Base-by-base conservation (phyloP, 352 stramenopile species). In the Pseudoperonospora humuli region DNA sequence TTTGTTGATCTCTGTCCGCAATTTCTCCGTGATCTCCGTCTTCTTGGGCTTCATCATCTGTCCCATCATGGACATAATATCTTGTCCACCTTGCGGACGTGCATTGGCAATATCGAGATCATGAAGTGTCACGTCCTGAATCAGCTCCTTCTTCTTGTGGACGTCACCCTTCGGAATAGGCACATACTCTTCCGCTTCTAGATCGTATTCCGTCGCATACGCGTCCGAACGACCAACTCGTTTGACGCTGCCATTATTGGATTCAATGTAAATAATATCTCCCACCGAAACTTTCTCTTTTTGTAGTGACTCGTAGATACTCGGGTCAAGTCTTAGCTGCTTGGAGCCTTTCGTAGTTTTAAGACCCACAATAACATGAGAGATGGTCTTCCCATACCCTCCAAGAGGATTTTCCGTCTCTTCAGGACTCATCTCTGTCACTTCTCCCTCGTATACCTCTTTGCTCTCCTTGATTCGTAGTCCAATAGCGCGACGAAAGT, bases 191-290 rank as follows among this genome's bases (percentile, higher is more conserved):
- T 99, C 97, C 0, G 96, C 96, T 55, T 99, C 97, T 2, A 99
- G 58, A 58, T 99, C 96, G 76, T 97, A 99, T 73, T 99, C 96
- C 3, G 94, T 98, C 5, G 96, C 95, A 60, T 97, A 98, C 18
- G 94, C 91, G 67, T 99, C 97, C 34, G 86, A 98, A 13, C 97
- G 81, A 14, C 97, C 97, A 5, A 99, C 96, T 21, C 97, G 84
- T 75, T 99, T 99, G 31, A 99, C 96, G 1, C 93, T 97, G 11
- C 97, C 97, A 32, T 93, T 98, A 68, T 98, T 99, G 2, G 96
- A 91, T 64, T 99, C 97, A 54, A 99, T 98, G 64, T 99, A 99
- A 57, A 99, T 99, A 39, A 99, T 92, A 70, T 99, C 97, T 10
- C 97, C 97, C 8, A 98, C 85, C 10, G 86, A 77, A 0, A 99